Evolutionary conservation across 371 early-diverging fungal genomes (phyloP).

Genomic region (Mortierella sp.): DNA sequence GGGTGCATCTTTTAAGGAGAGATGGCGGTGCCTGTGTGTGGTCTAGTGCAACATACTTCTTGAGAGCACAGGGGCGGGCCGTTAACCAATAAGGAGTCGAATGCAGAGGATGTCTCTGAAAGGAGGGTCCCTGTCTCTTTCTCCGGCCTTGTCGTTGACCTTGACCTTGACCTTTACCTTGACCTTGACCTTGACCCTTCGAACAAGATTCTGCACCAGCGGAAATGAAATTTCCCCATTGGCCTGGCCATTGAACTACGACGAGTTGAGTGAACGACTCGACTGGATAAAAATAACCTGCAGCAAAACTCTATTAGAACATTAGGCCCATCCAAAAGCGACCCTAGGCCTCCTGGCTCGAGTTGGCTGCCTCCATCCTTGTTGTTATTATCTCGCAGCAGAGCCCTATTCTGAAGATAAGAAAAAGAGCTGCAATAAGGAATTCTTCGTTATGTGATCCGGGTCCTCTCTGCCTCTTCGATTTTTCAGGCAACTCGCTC

Average conservation of each 20-base stretch:
- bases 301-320: not conserved
- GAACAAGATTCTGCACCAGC: conserved; percentile 9
- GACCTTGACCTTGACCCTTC: not conserved
- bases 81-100: not conserved
- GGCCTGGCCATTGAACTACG: too few species aligned
- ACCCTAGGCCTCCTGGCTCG: too few species aligned
- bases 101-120: too few species aligned
- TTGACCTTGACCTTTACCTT: not conserved
- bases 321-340: too few species aligned
- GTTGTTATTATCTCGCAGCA: too few species aligned
- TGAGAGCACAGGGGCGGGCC: not conserved
- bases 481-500: conserved; percentile 55
- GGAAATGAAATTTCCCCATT: conserved; percentile 13
- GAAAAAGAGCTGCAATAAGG: not conserved
- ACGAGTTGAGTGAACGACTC: too few species aligned
- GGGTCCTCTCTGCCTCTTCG: conserved; percentile 32
- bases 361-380: too few species aligned
- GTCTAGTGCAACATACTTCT: not conserved
- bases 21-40: not conserved
- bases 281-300: not conserved
- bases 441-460: not conserved
- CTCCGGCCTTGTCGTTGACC: too few species aligned
- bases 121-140: not conserved
- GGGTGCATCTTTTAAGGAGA: not conserved
- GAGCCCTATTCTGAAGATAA: not conserved